Base-by-base conservation (phyloP, 345 rosid genomes). In the Citrus unshiu region DNA sequence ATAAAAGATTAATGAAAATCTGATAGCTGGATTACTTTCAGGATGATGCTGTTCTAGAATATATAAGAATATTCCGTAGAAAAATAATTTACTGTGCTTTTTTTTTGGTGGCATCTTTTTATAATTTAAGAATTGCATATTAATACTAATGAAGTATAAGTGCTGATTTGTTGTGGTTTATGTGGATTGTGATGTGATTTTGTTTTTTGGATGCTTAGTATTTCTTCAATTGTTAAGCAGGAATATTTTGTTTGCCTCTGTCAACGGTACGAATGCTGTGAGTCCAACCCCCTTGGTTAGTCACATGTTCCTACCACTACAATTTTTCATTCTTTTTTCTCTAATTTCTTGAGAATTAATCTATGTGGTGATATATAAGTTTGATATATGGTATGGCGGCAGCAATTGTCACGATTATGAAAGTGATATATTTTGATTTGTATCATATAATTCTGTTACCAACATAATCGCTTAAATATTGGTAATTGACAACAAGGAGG, bases 281-380 rank as follows among this genome's bases (percentile, higher is more conserved):
- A 77, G 85, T 74, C 86, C 96, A 77, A 73, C 86, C 74, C 80
- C 90, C 46, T 68, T 81, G 95, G 98, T 93, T 72, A 85, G 91
- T 81, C 34, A 65, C 76, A 32, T 43, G 70, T 66, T 67, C 68
- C 49, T 77, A 24, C 51, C 40, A 25, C 43, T 19, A 12, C 3
- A 24, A 66, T 60, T 21, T 67, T 72, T 7, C 4, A 43, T 62
- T 5, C 2, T 43, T 70, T 82, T 25, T 76, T 82, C 63, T 60
- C 54, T 24, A 25, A n/a, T 27, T 21, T 34, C 49, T 43, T 32
- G 72, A 73, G 69, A n/a, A 22, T 70, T 13, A 49, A 57, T 4
- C 0, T 72, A 24, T 24, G 5, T 10, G 68, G 60, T 21, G 46
- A 9, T 49, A 32, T 61, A 24, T 29, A 54, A 46, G 16, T 46